Percentiles rank a stretch among this genome's conserved stretches.
phyloP scores from a whole-genome alignment of 1,284 basidiomycete genomes.

The Ganoderma lucidum region DNA sequence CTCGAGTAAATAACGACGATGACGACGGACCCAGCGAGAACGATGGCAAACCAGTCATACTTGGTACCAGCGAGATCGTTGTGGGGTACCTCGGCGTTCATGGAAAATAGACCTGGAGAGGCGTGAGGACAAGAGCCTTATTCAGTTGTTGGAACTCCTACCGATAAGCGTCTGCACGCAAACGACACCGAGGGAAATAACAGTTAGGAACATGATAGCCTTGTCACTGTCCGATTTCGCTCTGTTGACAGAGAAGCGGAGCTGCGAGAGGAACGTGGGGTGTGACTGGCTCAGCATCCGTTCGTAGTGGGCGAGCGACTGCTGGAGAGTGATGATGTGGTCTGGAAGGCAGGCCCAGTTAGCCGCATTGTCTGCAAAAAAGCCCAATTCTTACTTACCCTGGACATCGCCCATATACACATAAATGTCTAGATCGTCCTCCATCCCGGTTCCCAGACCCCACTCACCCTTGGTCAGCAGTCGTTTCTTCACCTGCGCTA shows the following conservation, averaged over 20 bases:
- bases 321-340: conserved; percentile 90
- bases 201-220: conserved; percentile 72
- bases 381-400: conserved; percentile 55
- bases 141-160: conserved; percentile 43
- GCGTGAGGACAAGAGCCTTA: neutral
- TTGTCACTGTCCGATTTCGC: conserved; percentile 73
- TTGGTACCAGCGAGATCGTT: conserved; percentile 29
- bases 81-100: conserved; percentile 40
- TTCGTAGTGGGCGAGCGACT: conserved; percentile 89
- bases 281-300: conserved; percentile 89
- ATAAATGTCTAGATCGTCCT: conserved; percentile 70
- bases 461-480: conserved; percentile 50
- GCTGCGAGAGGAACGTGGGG: conserved; percentile 84
- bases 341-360: conserved; percentile 55
- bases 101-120: conserved; percentile 64
- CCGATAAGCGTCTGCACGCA: conserved; percentile 73
- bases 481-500: conserved; percentile 84
- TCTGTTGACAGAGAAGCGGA: conserved; percentile 69
- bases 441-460: conserved; percentile 49
- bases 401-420: conserved; percentile 95
- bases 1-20: conserved; percentile 50
- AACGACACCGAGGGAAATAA: conserved; percentile 75
- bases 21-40: conserved; percentile 52
- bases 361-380: neutral
- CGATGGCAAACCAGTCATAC: conserved; percentile 56